Conservation (phyloP, 352 stramenopile species). For the Globisporangium cederbergense region DNA sequence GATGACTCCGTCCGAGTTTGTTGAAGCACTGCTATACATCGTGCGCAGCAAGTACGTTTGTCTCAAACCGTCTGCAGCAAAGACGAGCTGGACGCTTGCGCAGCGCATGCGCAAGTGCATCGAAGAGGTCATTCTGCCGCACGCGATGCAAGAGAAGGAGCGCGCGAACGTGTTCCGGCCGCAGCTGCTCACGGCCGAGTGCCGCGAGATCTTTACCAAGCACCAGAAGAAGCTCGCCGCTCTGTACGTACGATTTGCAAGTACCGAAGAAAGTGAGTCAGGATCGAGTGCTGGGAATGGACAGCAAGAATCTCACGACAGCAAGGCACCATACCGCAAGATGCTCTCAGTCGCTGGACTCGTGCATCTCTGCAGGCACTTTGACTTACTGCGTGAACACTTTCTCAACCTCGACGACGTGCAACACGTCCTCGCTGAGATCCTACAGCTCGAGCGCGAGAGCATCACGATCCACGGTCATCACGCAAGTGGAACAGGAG, state of each 20-base stretch:
- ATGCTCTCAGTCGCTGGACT: constrained; percentile 55
- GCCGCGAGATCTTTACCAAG: constrained; percentile 46
- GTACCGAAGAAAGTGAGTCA: neutral
- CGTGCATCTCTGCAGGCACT: constrained; percentile 43
- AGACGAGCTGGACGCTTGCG: constrained; percentile 18
- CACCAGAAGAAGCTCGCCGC: constrained; percentile 41
- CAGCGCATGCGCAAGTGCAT: constrained; percentile 47
- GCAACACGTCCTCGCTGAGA: constrained; percentile 54
- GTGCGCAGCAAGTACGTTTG: constrained; percentile 35
- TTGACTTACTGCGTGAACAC: constrained; percentile 53
- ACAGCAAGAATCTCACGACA: neutral
- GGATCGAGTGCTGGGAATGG: neutral
- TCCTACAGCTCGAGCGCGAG: constrained; percentile 57
- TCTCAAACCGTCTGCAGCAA: constrained; percentile 9
- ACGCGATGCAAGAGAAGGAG: constrained; percentile 53
- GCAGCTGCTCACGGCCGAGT: constrained; percentile 41
- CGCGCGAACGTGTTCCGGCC: constrained; percentile 47
- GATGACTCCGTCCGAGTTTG: constrained; percentile 66
- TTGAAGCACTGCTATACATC: constrained; percentile 61
- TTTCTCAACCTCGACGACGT: constrained; percentile 60
- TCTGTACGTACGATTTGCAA: constrained; percentile 45
- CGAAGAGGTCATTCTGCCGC: constrained; percentile 47
- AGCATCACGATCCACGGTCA: constrained; percentile 25
- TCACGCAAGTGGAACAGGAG: neutral
- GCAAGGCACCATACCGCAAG: neutral